Evolutionary conservation across 371 early-diverging fungal species (phyloP).

Genomic region (Mortierella sp.): DNA sequence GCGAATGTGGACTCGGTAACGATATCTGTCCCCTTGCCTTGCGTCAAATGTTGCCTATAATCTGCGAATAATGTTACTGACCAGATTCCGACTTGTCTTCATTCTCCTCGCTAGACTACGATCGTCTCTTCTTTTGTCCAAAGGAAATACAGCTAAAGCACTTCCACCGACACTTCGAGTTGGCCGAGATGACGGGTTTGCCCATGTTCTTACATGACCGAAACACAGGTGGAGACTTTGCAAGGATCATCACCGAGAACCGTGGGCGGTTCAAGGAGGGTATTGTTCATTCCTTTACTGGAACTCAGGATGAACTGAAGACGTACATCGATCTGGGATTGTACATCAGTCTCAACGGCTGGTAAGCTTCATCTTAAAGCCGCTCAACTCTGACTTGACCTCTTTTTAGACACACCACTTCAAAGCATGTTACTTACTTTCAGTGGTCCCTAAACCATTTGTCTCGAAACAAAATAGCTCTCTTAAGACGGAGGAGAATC

Average conservation of each 20-base stretch:
- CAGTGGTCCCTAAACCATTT: background rate
- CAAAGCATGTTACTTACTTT: background rate
- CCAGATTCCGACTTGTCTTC: background rate
- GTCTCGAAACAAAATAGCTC: conserved; percentile 61
- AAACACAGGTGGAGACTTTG: conserved; percentile 71
- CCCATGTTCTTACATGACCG: conserved; percentile 94
- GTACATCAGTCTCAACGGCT: conserved; percentile 98
- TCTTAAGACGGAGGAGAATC: conserved; percentile 89
- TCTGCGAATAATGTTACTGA: no score
- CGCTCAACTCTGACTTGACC: background rate
- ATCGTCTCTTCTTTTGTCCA: conserved; percentile 87
- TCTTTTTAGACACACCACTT: background rate
- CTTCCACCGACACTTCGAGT: conserved; percentile 85
- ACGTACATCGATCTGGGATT: conserved; percentile 81
- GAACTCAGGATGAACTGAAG: conserved; percentile 83
- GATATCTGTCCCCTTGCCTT: background rate
- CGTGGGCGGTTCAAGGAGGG: conserved; percentile 80
- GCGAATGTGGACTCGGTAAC: conserved; percentile 89
- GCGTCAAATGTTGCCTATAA: background rate
- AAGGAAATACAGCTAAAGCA: conserved; percentile 81
- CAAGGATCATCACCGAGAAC: conserved; percentile 70
- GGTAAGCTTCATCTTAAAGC: conserved; percentile 57
- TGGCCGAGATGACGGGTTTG: conserved; percentile 81
- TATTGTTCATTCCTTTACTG: conserved; percentile 97
- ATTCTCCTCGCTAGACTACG: conserved; percentile 77